Base-by-base conservation (phyloP, 345 rosid species). In the Combretum micranthum region DNA sequence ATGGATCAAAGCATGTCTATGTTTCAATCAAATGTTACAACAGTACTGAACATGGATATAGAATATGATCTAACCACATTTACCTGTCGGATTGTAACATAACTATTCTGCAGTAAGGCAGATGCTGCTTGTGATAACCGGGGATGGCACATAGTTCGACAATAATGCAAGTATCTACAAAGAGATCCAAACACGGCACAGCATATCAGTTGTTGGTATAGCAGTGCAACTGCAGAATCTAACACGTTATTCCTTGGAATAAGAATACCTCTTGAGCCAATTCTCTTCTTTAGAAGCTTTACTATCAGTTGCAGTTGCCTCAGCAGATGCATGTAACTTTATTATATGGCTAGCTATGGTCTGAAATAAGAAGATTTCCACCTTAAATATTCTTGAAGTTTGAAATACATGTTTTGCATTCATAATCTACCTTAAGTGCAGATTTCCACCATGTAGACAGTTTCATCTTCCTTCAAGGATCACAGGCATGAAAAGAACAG, bases 271-370 rank as follows among this genome's bases (percentile, higher is more conserved):
- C 77, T 86, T 92, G 56, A 92, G 82, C 98, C 94, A 92, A 64
- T 88, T 92, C 57, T 86, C 89, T 82, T 84, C 98, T 76, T 80
- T 92, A 43, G 86, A 60, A 74, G 20, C 57, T 72, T 54, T 76
- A 62, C 53, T 65, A 45, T 92, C 94, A 23, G 56, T 66, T 0
- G 90, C 69, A 52, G 66, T 63, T 62, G 77, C 73, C 72, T 70
- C 78, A 3, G 94, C 98, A 71, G 97, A 88, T 53, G 98, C 98
- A 75, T 88, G 98, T 44, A 92, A 77, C 76, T 77, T 92, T 65
- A 92, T 92, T 68, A 92, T 83, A 72, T 88, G 97, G 77, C 83
- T 83, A 58, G 97, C 97, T 72, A 92, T 92, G 61, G 79, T 73
- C 97, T 92, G 82, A 61, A 67, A 73, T 50, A 67, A 39, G 53